phyloP scores from a whole-genome alignment of 78 protist species.

The Dictyostelium capitatum region DNA sequence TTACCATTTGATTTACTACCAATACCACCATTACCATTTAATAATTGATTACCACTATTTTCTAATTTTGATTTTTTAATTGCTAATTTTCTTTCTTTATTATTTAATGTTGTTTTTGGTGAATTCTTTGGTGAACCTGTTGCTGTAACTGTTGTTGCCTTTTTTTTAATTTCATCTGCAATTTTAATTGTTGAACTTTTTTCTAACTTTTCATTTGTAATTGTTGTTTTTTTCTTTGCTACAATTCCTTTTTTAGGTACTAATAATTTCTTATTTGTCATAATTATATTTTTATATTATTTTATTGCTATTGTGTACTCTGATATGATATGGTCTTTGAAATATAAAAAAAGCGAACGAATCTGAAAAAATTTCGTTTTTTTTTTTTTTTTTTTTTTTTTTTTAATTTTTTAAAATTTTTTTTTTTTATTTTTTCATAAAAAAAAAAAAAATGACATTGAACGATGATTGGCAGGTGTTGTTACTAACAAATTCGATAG shows the following conservation, averaged over 20 bases:
- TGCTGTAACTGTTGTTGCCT: background rate
- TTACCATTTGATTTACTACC: background rate
- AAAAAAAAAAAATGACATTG: background rate
- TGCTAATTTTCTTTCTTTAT: conserved; percentile 11
- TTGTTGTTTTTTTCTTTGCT: background rate
- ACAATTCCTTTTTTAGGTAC: background rate
- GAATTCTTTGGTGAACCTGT: too few relatives aligned
- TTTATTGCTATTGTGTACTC: background rate
- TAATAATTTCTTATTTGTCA: background rate
- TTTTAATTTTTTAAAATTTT: conserved; percentile 3
- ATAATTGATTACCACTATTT: background rate
- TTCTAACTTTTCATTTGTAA: background rate
- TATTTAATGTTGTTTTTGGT: background rate
- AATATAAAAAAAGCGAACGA: background rate
- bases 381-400: background rate
- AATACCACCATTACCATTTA: too few relatives aligned
- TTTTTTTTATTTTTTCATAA: background rate
- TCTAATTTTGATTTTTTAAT: background rate
- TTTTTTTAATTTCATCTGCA: background rate
- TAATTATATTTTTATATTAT: too few relatives aligned
- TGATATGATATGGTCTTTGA: background rate
- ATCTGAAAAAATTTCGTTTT: background rate
- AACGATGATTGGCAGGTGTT: too few relatives aligned
- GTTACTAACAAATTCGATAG: too few relatives aligned
- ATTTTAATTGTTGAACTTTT: background rate